Base-by-base conservation (phyloP, 345 rosid genomes). In the Populus davidiana region DNA sequence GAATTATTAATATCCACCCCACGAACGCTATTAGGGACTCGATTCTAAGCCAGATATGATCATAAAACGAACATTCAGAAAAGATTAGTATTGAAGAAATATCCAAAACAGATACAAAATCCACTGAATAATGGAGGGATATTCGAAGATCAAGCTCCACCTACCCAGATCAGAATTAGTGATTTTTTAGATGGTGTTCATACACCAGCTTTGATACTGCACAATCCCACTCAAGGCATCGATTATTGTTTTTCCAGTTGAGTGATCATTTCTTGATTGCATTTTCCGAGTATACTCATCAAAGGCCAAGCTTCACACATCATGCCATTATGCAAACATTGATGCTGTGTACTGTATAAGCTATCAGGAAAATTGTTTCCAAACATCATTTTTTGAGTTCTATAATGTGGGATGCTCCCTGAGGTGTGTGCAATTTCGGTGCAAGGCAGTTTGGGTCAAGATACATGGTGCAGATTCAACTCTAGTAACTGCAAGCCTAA, bases 171-270 rank as follows among this genome's bases (percentile, higher is more conserved):
- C 4, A 23, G 9, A 69, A 54, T 8, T 18, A 36, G 41, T 23
- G 20, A 71, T 25, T 65, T 76, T 29, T 72, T 80, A 4, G 43
- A 31, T 39, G 79, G 71, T 78, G 63, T 68, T 64, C 82, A 80
- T 70, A 78, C 89, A 8, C 91, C 93, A 14, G 88, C 93, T 79
- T 84, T 90, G 61, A 25, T 83, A 29, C 54, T 93, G 77, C 87
- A 79, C 74, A 89, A 90, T 78, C 94, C 91, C 62, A 82, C 85
- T 1, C 75, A 69, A 31, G 86, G 84, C 81, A 88, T 81, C 79
- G 77, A 86, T 49, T 93, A 90, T 79, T 89, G 90, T 72, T 90
- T 94, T 82, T 94, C 98, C 85, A 80, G 98, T 93, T 84, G 68
- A 82, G 78, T 82, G 74, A 21, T 1, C 44, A 25, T 31, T 43